Evolutionary conservation across 2,329 filamentous ascomycete species (phyloP).

Genomic region (Alternaria triticina): DNA sequence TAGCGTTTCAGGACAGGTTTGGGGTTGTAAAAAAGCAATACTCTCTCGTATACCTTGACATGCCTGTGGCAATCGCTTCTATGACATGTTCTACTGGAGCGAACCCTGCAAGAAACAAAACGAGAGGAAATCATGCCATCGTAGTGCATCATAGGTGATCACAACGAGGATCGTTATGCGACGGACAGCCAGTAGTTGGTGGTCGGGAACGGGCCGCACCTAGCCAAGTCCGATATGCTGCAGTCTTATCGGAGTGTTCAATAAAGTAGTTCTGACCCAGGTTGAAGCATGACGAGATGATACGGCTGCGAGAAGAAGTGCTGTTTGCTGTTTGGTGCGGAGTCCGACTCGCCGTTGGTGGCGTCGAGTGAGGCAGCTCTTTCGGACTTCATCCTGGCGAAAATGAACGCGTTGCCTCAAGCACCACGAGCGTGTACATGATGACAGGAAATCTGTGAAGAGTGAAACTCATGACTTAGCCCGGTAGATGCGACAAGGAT

Average conservation of each 20-base stretch:
- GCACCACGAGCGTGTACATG: not conserved
- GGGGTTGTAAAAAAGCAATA: conserved; percentile 3
- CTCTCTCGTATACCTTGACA: not conserved
- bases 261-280: not conserved
- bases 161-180: not conserved
- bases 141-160: not conserved
- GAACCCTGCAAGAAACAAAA: not conserved
- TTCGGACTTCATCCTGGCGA: not conserved
- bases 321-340: not conserved
- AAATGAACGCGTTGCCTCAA: not conserved
- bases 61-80: not conserved
- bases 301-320: not conserved
- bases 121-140: not conserved
- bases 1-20: conserved; percentile 7
- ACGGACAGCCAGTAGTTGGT: conserved; percentile 1
- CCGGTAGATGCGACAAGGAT: not conserved
- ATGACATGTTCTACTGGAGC: not conserved
- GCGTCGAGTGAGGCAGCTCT: not conserved
- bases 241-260: not conserved
- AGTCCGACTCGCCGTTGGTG: not conserved
- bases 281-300: not conserved
- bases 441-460: not conserved
- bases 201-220: conserved; percentile 7
- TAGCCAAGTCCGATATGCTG: conserved; percentile 19
- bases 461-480: not conserved